phyloP scores from a whole-genome alignment of 2,329 filamentous ascomycete species.

The Penicillium sp. region DNA sequence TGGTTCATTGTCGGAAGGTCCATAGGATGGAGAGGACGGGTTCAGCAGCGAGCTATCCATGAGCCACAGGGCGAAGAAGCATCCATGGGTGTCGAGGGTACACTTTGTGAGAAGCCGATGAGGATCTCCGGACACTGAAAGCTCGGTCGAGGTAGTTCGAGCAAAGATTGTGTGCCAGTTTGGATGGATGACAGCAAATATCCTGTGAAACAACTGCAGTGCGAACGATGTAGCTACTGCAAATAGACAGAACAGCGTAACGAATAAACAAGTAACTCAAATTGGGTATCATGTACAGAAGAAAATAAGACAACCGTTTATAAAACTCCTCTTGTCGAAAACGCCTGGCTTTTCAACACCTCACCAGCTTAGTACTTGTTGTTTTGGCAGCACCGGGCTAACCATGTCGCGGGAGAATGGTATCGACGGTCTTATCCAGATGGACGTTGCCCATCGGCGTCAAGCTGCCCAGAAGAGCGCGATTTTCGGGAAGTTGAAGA shows the following conservation, averaged over 20 bases:
- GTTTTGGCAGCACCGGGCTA: not conserved
- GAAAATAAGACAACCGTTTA: not conserved
- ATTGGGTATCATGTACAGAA: not conserved
- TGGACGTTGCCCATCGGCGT: not conserved
- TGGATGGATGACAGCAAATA: too few species aligned
- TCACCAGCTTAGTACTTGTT: not conserved
- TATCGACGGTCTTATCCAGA: not conserved
- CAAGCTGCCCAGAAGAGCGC: slow-evolving; percentile 10
- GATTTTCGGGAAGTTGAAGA: slow-evolving; percentile 16
- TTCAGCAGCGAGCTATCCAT: too few species aligned
- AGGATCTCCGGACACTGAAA: too few species aligned
- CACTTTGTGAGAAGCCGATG: too few species aligned
- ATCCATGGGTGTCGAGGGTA: too few species aligned
- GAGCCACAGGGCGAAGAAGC: too few species aligned
- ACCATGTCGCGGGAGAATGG: not conserved
- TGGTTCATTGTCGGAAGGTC: too few species aligned
- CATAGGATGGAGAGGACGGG: too few species aligned
- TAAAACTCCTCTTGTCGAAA: not conserved
- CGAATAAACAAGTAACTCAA: not conserved
- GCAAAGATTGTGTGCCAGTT: too few species aligned
- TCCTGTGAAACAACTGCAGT: too few species aligned
- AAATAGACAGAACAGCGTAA: not conserved
- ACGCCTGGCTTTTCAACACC: not conserved
- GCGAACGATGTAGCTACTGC: too few species aligned
- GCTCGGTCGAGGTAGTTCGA: too few species aligned